phyloP scores from a whole-genome alignment of 1,284 basidiomycete genomes.

The Stygiomarasmius scandens region DNA sequence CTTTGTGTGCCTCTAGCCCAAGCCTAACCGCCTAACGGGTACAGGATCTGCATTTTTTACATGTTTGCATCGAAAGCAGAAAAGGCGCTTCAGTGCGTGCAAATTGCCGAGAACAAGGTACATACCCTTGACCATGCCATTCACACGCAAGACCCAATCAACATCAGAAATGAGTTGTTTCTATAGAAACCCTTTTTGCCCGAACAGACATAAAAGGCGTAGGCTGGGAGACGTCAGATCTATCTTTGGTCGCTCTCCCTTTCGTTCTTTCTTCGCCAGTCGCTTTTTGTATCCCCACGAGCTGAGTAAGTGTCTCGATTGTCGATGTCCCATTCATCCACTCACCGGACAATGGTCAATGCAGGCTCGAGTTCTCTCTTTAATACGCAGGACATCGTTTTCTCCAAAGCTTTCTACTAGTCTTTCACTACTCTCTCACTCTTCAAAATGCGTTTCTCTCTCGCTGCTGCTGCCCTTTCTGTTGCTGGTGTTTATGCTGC shows the following conservation, averaged over 20 bases:
- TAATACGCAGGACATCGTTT: conserved; percentile 2
- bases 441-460: conserved; percentile 54
- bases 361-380: conserved; percentile 30
- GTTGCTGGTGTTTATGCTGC: conserved; percentile 42
- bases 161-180: neutral
- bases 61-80: too few relatives aligned
- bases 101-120: too few relatives aligned
- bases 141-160: too few relatives aligned
- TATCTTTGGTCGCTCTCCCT: conserved; percentile 6
- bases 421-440: conserved; percentile 3
- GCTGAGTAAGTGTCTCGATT: conserved; percentile 34
- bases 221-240: neutral
- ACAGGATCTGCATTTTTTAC: too few relatives aligned
- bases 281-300: conserved; percentile 24
- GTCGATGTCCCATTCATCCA: neutral
- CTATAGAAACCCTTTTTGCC: neutral
- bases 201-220: neutral
- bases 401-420: neutral
- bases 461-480: conserved; percentile 44
- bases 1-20: too few relatives aligned
- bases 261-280: conserved; percentile 11
- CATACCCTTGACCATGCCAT: too few relatives aligned
- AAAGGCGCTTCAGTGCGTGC: too few relatives aligned
- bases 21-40: too few relatives aligned
- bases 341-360: neutral